A percentile compares a stretch with the other conserved stretches of the same genome.
Evolutionary conservation across 2,329 filamentous ascomycete genomes (phyloP).

Genomic region (Calonectria naviculata): DNA sequence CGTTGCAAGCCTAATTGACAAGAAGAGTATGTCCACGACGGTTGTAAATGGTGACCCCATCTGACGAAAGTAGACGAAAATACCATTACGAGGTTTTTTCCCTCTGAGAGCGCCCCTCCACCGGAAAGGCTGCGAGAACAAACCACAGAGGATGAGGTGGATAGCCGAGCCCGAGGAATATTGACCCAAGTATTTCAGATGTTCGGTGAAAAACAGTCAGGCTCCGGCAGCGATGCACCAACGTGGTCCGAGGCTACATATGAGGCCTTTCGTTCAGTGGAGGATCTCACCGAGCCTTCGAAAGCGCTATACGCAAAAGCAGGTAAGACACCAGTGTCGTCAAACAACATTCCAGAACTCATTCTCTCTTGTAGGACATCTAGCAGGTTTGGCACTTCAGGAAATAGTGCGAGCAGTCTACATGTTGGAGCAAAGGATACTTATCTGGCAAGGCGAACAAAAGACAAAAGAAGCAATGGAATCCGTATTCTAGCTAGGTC

Average conservation of each 20-base stretch:
- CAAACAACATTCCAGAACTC: slow-evolving; percentile 7
- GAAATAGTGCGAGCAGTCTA: slow-evolving; percentile 50
- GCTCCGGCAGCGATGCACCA: background rate
- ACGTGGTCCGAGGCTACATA: slow-evolving; percentile 31
- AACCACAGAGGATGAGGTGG: slow-evolving; percentile 39
- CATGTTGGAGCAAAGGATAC: slow-evolving; percentile 50
- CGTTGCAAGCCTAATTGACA: slow-evolving; percentile 46
- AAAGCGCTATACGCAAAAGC: slow-evolving; percentile 46
- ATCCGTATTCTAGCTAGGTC: background rate
- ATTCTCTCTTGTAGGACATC: slow-evolving; percentile 36
- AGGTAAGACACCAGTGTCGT: slow-evolving; percentile 36
- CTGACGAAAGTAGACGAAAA: slow-evolving; percentile 41
- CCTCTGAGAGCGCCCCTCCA: slow-evolving; percentile 37
- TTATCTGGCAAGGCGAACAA: slow-evolving; percentile 45
- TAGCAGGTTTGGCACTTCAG: slow-evolving; percentile 47
- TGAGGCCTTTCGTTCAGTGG: slow-evolving; percentile 44
- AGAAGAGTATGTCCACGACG: slow-evolving; percentile 41
- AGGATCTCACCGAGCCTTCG: slow-evolving; percentile 46
- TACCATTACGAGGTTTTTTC: slow-evolving; percentile 49
- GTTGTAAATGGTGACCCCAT: background rate
- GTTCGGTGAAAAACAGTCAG: slow-evolving; percentile 17
- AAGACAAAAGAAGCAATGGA: background rate
- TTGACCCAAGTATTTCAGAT: slow-evolving; percentile 31
- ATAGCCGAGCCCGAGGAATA: slow-evolving; percentile 33
- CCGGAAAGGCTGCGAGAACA: slow-evolving; percentile 30